phyloP scores from a whole-genome alignment of 768 basidiomycete genomes.

The Leccinum broughii region DNA sequence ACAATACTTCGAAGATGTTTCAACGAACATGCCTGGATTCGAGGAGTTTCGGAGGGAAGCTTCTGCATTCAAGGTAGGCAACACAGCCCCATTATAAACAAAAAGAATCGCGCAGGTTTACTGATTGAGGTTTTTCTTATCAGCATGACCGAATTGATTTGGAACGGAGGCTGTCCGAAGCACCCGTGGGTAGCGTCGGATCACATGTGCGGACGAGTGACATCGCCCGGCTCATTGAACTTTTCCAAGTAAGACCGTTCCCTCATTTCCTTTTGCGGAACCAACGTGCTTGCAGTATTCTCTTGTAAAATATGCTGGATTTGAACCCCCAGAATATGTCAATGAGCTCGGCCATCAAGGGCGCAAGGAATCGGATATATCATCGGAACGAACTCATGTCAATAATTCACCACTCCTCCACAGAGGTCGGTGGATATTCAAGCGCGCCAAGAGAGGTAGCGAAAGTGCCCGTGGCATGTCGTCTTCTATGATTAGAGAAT shows the following conservation, averaged over 20 bases:
- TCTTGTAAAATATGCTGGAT: constrained; percentile 72
- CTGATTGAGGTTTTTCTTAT: constrained; percentile 7
- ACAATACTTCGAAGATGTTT: constrained; percentile 70
- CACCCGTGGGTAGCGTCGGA: constrained; percentile 41
- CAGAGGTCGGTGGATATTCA: constrained; percentile 31
- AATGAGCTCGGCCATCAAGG: constrained; percentile 22
- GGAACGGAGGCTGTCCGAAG: constrained; percentile 58
- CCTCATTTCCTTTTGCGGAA: background rate
- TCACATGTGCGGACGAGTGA: constrained; percentile 72
- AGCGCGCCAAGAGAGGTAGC: constrained; percentile 25
- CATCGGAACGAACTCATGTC: constrained; percentile 46
- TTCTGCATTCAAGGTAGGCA: constrained; percentile 71
- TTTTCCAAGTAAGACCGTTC: constrained; percentile 60
- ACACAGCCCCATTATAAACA: background rate
- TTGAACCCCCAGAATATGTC: constrained; percentile 44
- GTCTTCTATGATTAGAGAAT: constrained; percentile 32
- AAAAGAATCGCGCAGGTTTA: background rate
- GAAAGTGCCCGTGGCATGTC: constrained; percentile 34
- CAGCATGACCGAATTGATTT: constrained; percentile 79
- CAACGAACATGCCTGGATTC: constrained; percentile 58
- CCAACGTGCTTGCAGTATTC: constrained; percentile 47
- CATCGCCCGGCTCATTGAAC: constrained; percentile 79
- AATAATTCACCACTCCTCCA: constrained; percentile 33
- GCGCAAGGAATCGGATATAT: constrained; percentile 33
- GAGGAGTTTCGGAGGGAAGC: constrained; percentile 74